Evolutionary conservation across 1,284 basidiomycete genomes (phyloP), one percentile per base, ranked within the genome.

Genomic region (Tilletia caries): DNA sequence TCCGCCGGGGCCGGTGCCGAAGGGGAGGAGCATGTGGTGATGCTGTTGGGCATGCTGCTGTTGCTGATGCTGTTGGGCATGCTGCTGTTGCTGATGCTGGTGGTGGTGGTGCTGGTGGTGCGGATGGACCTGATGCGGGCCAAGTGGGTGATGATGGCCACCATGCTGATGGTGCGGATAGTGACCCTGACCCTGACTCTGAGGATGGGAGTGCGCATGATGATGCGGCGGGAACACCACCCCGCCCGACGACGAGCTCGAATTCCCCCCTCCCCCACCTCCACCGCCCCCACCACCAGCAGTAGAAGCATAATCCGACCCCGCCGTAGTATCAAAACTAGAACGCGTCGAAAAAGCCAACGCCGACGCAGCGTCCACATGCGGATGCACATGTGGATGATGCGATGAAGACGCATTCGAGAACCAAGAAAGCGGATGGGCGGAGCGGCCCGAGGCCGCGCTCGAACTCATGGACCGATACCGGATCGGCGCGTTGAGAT

Each of bases 381-480:
- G 54, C 54, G 75, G 37, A 15, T 41, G 37, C 8, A 15, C 10
- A 41, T 41, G 37, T 0, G 37, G 37, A 2, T 41, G 37, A 41
- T 41, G 37, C 37, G 37, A 15, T 15, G 37, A 41, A 41, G 37
- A 68, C 27, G 73, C 65, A 23, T 73, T 70, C 12, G 54, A 10
- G 8, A 23, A 60, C 54, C 54, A 60, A 10, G 66, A 74, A 71
- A 27, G 70, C 48, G 43, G 70, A 71, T 60, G 68, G 68, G 34
- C 74, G n/a, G 71, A 70, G 15, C 75, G 75, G 32, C 75, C 75
- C 62, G 70, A 73, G 65, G 73, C 73, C 29, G 75, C 75, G 0
- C 71, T 73, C 64, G 71, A 71, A 44, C 73, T 74, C 75, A 76
- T 76, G 15, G 75, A 76, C 1, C 75, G 70, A 66, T 76, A 76